phyloP scores from a whole-genome alignment of 2,329 filamentous ascomycete species.

The Fusarium clavum region DNA sequence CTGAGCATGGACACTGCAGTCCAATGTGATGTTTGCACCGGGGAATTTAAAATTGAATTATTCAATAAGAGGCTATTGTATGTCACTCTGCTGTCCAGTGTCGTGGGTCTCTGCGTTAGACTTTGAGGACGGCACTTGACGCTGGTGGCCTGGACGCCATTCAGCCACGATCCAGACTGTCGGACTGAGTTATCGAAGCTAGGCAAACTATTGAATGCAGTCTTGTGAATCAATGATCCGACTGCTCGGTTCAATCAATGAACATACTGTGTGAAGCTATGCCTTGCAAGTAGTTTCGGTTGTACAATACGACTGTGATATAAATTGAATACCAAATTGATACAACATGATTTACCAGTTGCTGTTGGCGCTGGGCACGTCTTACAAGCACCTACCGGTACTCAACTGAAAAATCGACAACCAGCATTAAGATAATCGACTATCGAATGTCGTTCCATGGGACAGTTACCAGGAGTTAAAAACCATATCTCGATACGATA shows the following conservation, averaged over 20 bases:
- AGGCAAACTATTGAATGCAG: constrained; percentile 11
- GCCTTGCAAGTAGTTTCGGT: background rate
- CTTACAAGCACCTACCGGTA: constrained; percentile 4
- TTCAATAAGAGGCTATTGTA: background rate
- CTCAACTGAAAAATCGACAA: background rate
- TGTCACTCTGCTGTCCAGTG: constrained; percentile 19
- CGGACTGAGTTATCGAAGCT: constrained; percentile 26
- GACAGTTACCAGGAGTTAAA: background rate
- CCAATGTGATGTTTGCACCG: background rate
- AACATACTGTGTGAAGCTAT: constrained; percentile 5
- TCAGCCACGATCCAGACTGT: constrained; percentile 31
- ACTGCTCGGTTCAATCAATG: constrained; percentile 6
- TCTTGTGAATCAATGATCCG: constrained; percentile 16
- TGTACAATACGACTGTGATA: background rate
- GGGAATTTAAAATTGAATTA: constrained; percentile 14
- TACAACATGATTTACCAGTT: background rate
- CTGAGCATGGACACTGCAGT: constrained; percentile 4
- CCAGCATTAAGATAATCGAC: constrained; percentile 13
- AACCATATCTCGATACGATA: constrained; percentile 14
- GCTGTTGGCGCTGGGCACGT: background rate
- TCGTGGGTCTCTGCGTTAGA: constrained; percentile 8
- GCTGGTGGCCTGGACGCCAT: constrained; percentile 22
- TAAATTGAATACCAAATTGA: background rate
- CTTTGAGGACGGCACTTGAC: constrained; percentile 24
- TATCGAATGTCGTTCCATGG: constrained; percentile 4